Percentiles rank a stretch among this genome's conserved stretches.
Conservation (phyloP, 108 stramenopile species). For the Fragilaria crotonensis region DNA sequence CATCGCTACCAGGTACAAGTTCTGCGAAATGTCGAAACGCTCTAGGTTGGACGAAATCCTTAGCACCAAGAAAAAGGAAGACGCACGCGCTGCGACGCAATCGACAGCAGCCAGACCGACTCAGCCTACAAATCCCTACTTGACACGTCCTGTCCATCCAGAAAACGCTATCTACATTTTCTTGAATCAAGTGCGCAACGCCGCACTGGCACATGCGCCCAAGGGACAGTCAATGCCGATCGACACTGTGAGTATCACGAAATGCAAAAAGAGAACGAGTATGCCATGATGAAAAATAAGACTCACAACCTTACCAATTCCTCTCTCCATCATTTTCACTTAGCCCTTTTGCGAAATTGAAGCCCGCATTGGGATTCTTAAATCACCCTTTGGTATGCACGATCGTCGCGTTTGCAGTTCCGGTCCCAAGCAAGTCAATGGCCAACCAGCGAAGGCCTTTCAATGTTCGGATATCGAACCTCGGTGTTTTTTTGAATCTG, state of each 20-base stretch:
- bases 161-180: conserved; percentile 60
- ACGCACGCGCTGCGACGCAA: background rate
- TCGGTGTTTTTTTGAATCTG: conserved; percentile 37
- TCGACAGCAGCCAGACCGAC: too few relatives aligned
- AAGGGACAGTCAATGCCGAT: conserved; percentile 22
- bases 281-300: too few relatives aligned
- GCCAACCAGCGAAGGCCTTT: conserved; percentile 8
- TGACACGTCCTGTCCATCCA: conserved; percentile 52
- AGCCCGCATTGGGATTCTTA: conserved; percentile 63
- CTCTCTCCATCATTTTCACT: too few relatives aligned
- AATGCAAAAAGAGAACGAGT: too few relatives aligned
- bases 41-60: too few relatives aligned
- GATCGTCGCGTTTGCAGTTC: conserved; percentile 53
- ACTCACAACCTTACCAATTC: too few relatives aligned
- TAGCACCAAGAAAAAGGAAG: conserved; percentile 1
- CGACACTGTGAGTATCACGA: conserved; percentile 4
- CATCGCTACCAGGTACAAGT: too few relatives aligned
- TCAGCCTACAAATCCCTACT: conserved; percentile 41
- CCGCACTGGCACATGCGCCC: conserved; percentile 32
- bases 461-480: background rate
- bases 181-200: conserved; percentile 51
- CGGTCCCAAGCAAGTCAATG: conserved; percentile 54
- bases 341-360: conserved; percentile 70
- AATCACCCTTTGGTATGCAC: conserved; percentile 38
- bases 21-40: too few relatives aligned